Evolutionary conservation across 2,329 filamentous ascomycete species (phyloP).

Genomic region (Stachybotrys elegans): DNA sequence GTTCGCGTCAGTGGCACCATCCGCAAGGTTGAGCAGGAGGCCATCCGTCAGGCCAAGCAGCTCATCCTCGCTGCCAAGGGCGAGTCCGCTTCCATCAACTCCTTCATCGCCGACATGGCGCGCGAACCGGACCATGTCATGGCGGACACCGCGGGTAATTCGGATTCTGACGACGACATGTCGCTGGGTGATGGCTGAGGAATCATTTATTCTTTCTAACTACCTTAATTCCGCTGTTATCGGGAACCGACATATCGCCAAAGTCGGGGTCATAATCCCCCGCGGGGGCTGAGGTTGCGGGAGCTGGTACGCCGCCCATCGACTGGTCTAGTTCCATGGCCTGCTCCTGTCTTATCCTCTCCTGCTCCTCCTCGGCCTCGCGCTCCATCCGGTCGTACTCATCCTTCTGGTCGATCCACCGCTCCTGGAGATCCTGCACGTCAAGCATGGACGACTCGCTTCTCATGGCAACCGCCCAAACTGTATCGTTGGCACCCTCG

Average conservation of each 20-base stretch:
- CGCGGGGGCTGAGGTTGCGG: conserved; percentile 18
- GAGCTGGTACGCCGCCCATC: conserved; percentile 12
- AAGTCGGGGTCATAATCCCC: conserved; percentile 39
- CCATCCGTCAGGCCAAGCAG: conserved; percentile 69
- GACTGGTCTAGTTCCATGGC: conserved; percentile 29
- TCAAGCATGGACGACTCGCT: conserved; percentile 71
- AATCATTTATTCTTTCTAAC: conserved; percentile 57
- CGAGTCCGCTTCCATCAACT: conserved; percentile 14
- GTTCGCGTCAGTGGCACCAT: conserved; percentile 90
- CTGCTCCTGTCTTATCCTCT: conserved; percentile 38
- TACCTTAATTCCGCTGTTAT: conserved; percentile 66
- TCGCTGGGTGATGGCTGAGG: conserved; percentile 10
- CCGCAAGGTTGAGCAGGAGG: conserved; percentile 84
- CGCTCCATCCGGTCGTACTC: conserved; percentile 79
- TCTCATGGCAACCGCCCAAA: conserved; percentile 96
- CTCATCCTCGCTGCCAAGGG: conserved; percentile 65
- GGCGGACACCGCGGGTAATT: conserved; percentile 37
- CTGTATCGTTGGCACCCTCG: conserved; percentile 87
- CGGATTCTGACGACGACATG: conserved; percentile 32
- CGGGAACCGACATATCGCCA: conserved; percentile 45
- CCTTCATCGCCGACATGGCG: conserved; percentile 13
- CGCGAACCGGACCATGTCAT: conserved; percentile 28
- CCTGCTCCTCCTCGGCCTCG: conserved; percentile 70
- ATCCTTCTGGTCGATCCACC: conserved; percentile 89
- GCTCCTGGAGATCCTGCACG: conserved; percentile 84